These are phyloP conservation scores for Aspergillus olivimuriae DNA, from an alignment of 495 filamentous ascomycete genomes.

Conservation along the genomic window DNA sequence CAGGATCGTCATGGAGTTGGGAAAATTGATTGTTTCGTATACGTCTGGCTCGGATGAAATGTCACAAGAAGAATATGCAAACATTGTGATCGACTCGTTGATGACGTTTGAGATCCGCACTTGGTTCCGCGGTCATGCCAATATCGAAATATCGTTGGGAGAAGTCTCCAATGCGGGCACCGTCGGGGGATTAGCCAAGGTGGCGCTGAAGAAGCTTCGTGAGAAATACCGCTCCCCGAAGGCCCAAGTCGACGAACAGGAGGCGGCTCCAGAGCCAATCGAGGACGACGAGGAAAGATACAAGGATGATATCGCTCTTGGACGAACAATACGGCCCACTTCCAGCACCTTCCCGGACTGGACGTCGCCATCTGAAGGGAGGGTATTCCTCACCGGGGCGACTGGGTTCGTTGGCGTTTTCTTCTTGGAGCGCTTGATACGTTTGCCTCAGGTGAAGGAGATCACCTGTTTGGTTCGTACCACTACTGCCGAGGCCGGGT, in stretches of 20 bases:
- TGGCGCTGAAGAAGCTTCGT: slow-evolving; percentile 8
- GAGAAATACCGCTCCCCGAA: slow-evolving; percentile 7
- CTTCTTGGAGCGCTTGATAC: slow-evolving; percentile 1
- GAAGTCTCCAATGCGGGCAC: slow-evolving; percentile 23
- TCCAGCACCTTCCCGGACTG: background rate
- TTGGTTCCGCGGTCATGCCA: slow-evolving; percentile 28
- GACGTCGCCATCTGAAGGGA: slow-evolving; percentile 4
- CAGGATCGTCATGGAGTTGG: slow-evolving; percentile 14
- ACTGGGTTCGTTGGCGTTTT: slow-evolving; percentile 10
- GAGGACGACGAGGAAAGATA: background rate
- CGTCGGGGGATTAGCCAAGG: slow-evolving; percentile 10
- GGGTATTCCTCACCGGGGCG: slow-evolving; percentile 10
- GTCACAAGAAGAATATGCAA: slow-evolving; percentile 21
- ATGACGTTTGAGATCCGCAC: slow-evolving; percentile 37
- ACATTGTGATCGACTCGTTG: slow-evolving; percentile 35
- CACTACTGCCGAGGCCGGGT: background rate
- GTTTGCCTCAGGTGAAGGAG: slow-evolving; percentile 5
- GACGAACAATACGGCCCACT: background rate
- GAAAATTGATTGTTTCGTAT: slow-evolving; percentile 25
- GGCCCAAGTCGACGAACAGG: background rate
- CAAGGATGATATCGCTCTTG: slow-evolving; percentile 3
- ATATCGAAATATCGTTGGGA: slow-evolving; percentile 22
- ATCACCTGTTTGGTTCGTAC: slow-evolving; percentile 10
- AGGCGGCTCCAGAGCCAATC: background rate
- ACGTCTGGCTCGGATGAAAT: slow-evolving; percentile 23